Percentiles rank a stretch among this genome's conserved stretches.
Conservation (phyloP, 1,284 basidiomycete species). For the Trichosporon sp. region DNA sequence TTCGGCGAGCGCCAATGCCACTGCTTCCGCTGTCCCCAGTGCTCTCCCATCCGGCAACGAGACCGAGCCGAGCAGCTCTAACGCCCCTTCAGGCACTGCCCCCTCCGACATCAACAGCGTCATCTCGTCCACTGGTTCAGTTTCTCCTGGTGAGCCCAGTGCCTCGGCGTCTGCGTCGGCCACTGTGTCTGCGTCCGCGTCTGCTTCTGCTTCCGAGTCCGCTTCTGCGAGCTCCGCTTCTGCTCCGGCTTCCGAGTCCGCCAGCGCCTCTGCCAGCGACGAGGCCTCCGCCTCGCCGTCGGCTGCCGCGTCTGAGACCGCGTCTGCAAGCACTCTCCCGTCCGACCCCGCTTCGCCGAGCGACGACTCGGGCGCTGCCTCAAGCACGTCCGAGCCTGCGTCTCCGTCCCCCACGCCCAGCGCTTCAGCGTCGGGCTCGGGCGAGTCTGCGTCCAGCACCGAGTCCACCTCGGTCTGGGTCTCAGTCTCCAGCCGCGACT, state of each 20-base stretch:
- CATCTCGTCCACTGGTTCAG: background rate
- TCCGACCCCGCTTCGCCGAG: background rate
- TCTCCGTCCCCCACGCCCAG: conserved; percentile 7
- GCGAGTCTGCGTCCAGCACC: conserved; percentile 7
- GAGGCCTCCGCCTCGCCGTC: background rate
- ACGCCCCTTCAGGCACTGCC: background rate
- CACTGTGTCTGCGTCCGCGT: background rate
- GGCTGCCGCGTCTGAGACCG: background rate
- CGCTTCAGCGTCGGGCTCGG: conserved; percentile 2
- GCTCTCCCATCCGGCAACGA: background rate
- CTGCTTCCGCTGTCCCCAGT: background rate
- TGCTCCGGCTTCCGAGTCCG: conserved; percentile 5
- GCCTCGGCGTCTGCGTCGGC: background rate
- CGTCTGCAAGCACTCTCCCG: background rate
- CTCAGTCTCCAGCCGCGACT: background rate
- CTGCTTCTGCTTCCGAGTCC: background rate
- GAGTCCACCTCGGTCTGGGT: conserved; percentile 22
- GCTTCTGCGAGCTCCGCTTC: conserved; percentile 3
- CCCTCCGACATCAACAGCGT: background rate
- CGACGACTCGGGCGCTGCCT: background rate
- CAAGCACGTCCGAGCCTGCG: background rate
- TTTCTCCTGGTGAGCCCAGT: background rate
- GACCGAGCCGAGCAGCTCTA: background rate
- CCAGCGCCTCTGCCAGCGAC: conserved; percentile 7
- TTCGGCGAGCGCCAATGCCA: background rate